Base-by-base conservation (phyloP, 768 basidiomycete species). In the Termitomyces sp. region DNA sequence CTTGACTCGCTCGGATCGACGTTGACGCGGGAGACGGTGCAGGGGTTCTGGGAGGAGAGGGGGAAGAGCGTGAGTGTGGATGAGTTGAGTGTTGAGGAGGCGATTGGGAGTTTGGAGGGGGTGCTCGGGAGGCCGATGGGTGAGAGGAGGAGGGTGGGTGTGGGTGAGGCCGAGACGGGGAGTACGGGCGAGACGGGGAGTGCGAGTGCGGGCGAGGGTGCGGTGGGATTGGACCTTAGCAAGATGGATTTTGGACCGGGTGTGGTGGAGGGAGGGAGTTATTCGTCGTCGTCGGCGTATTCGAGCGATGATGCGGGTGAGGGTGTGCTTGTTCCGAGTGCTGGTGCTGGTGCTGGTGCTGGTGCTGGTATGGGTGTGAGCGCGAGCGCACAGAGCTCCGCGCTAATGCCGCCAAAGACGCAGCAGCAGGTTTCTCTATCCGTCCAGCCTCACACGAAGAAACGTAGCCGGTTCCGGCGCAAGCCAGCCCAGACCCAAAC, bases 1-100 rank as follows among this genome's bases (percentile, higher is more conserved):
- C 87, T 99, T 42, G 96, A 98, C 73, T 96, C 95, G 2, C 86
- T 99, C 37, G 95, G 95, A 5, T 97, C 95, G 4, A 98, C 96
- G 0, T 82, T 98, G 48, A 90, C 89, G 7, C 72, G 71, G 0
- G 76, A 84, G 43, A 98, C 96, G 1, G 76, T 97, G 57, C 80
- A 89, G 62, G 80, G 80, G 14, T 98, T 96, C 81, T 98, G 91
- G 75, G 82, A 79, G 8, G 80, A 84, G 7, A 81, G 78, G 64
- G 80, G 80, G 56, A 92, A 91, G 70, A 73, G 78, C 4, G 81
- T 86, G 0, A 76, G 77, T 7, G 71, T 76, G 21, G 95, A 86
- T 58, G 87, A 92, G 63, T 73, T 99, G 32, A 87, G 86, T 0
- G 70, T 90, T 16, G 86, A 89, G 27, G 86, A 99, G 70, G 81